Conservation (phyloP, 2,329 filamentous ascomycete genomes). For the Pseudogymnoascus sp. region DNA sequence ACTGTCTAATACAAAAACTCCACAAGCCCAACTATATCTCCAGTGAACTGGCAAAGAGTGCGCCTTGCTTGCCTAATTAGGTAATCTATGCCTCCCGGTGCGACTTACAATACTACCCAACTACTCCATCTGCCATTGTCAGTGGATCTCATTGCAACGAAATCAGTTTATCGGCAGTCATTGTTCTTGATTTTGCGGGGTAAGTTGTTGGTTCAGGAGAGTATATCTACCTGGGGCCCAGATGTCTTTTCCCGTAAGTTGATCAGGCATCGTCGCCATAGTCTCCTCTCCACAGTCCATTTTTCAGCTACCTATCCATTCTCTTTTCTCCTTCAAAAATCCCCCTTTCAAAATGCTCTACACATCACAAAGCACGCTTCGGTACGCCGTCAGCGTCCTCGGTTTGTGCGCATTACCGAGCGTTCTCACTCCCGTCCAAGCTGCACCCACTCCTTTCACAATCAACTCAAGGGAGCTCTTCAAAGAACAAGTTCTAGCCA, state of each 20-base stretch:
- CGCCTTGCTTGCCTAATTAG: slow-evolving; percentile 5
- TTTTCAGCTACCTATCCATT: neutral
- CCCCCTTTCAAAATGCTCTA: neutral
- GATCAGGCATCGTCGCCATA: neutral
- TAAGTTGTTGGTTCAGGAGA: neutral
- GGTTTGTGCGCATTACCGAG: neutral
- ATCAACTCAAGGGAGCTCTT: neutral
- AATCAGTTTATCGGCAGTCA: neutral
- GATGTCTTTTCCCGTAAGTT: neutral
- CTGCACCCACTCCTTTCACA: neutral
- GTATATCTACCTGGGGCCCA: neutral
- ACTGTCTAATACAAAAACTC: neutral
- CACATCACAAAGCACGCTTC: neutral
- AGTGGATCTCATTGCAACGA: neutral
- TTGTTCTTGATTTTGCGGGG: neutral
- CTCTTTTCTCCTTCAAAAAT: neutral
- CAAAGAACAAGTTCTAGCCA: neutral
- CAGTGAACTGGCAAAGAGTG: neutral
- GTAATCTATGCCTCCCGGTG: neutral
- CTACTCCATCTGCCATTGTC: neutral
- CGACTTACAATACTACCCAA: neutral
- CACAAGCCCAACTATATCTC: neutral
- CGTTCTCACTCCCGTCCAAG: neutral
- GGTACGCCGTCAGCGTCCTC: neutral
- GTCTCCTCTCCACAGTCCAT: neutral